phyloP scores from a whole-genome alignment of 495 filamentous ascomycete species.

The Lepidopterella palustris region DNA sequence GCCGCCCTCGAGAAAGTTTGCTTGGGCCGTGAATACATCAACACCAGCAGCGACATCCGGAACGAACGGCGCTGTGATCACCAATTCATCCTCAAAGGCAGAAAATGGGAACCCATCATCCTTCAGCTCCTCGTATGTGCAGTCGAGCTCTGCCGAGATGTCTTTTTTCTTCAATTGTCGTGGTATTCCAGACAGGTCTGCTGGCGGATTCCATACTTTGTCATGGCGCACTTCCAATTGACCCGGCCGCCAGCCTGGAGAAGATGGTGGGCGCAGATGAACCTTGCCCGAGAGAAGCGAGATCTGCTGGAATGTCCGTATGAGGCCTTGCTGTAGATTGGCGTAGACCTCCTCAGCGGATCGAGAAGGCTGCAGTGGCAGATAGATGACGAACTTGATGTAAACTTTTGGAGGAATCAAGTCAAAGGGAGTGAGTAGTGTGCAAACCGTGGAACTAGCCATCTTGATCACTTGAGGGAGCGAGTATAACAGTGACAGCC shows the following conservation, averaged over 20 bases:
- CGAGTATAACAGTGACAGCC: too few species aligned
- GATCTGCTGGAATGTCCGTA: neutral
- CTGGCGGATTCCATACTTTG: neutral
- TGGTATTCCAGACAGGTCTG: neutral
- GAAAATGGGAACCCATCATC: neutral
- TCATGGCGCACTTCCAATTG: neutral
- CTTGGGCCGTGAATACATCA: conserved; percentile 33
- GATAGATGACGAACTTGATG: neutral
- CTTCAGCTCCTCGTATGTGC: neutral
- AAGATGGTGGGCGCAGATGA: neutral
- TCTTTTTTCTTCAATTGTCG: conserved; percentile 1
- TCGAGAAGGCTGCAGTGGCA: neutral
- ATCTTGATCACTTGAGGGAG: too few species aligned
- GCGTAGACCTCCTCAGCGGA: neutral
- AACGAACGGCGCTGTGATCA: conserved; percentile 29
- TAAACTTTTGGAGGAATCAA: too few species aligned
- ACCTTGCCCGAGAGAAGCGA: neutral
- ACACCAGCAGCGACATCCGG: conserved; percentile 32
- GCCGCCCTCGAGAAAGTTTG: conserved; percentile 36
- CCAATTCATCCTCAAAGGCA: conserved; percentile 17
- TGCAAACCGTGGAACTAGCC: too few species aligned
- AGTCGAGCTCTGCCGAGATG: neutral
- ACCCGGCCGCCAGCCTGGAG: neutral
- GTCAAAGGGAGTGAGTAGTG: too few species aligned
- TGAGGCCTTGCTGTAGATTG: neutral